Base-by-base conservation (phyloP, 805 yeast genomes). In the Phaffomyces opuntiae region DNA sequence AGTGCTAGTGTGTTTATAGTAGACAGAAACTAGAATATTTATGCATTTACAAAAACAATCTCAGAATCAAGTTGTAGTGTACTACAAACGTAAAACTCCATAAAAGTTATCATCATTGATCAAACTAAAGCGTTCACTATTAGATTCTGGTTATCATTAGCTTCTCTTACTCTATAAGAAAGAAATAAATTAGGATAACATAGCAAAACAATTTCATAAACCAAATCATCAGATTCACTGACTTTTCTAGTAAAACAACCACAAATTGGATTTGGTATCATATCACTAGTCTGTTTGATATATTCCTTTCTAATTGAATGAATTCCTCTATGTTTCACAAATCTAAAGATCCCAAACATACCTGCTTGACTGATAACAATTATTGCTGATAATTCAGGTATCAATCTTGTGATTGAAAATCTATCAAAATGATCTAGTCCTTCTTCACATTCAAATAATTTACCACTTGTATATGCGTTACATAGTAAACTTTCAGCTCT, bases 321-420 rank as follows among this genome's bases (percentile, higher is more conserved):
- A 1, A 72, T 44, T 0, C 78, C 78, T 27, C 74, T 50, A 48
- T 64, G 67, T 29, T 64, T 55, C 3, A 74, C 72, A 31, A 74
- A 50, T 21, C 80, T 54, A 50, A 73, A 67, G 0, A 73, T 52
- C 0, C 72, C 56, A 14, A 71, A 63, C n/a, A 62, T 56, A 0
- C 79, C 79, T 6, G 67, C 61, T 40, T 73, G 77, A 1, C 76
- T 65, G 0, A 63, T 75, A 3, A 64, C 66, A 5, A 72, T 55
- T 13, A 66, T 58, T n/a, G 73, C 69, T 7, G 65, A 63, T 5
- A 75, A 45, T 39, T 66, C 68, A 0, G 73, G 72, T 7, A 74
- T 65, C 12, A 70, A 51, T 25, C 52, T 52, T 2, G 59, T 56
- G 3, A 65, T 59, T 16, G 60, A 59, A 27, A 66, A 35, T 36